A percentile compares a stretch with the other conserved stretches of the same genome.
phyloP scores from a whole-genome alignment of 2,329 filamentous ascomycete genomes.

The Aaosphaeria pasadenensis region DNA sequence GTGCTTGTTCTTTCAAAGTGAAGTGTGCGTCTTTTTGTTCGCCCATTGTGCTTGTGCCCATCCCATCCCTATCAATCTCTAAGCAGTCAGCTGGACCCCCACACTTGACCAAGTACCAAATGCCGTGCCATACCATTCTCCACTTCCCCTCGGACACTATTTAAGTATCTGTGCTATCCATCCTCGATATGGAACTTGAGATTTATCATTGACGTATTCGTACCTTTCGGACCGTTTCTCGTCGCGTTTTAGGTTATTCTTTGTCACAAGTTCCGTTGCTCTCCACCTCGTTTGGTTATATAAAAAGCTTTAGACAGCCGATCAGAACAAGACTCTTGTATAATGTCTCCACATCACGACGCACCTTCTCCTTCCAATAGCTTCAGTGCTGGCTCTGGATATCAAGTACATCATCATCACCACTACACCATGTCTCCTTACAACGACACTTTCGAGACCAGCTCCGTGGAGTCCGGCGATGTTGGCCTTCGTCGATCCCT shows the following conservation, averaged over 20 bases:
- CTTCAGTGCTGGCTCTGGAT: slow-evolving; percentile 25
- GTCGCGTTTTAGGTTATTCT: slow-evolving; percentile 23
- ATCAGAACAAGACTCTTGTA: slow-evolving; percentile 1
- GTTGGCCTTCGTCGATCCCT: slow-evolving; percentile 33
- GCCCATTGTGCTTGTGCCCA: slow-evolving; percentile 21
- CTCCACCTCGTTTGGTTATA: slow-evolving; percentile 23
- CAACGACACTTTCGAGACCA: slow-evolving; percentile 35
- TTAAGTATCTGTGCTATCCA: slow-evolving; percentile 35
- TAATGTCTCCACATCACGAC: slow-evolving; percentile 41
- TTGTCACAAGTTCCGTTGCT: slow-evolving; percentile 30
- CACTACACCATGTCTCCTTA: slow-evolving; percentile 32
- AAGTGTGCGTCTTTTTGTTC: slow-evolving; percentile 27
- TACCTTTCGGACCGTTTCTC: slow-evolving; percentile 20
- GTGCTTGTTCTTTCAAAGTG: slow-evolving; percentile 20
- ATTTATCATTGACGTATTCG: slow-evolving; percentile 30
- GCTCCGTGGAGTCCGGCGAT: slow-evolving; percentile 34
- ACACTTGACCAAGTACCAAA: slow-evolving; percentile 15
- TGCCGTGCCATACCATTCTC: too few species aligned
- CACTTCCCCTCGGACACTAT: slow-evolving; percentile 27
- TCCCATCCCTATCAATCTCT: slow-evolving; percentile 9
- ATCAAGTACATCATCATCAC: slow-evolving; percentile 24
- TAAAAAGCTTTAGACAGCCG: slow-evolving; percentile 14
- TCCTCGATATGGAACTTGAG: slow-evolving; percentile 22
- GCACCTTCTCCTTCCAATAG: slow-evolving; percentile 33
- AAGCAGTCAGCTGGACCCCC: slow-evolving; percentile 38